phyloP scores from a whole-genome alignment of 495 filamentous ascomycete species.

The Xylaria sp. region DNA sequence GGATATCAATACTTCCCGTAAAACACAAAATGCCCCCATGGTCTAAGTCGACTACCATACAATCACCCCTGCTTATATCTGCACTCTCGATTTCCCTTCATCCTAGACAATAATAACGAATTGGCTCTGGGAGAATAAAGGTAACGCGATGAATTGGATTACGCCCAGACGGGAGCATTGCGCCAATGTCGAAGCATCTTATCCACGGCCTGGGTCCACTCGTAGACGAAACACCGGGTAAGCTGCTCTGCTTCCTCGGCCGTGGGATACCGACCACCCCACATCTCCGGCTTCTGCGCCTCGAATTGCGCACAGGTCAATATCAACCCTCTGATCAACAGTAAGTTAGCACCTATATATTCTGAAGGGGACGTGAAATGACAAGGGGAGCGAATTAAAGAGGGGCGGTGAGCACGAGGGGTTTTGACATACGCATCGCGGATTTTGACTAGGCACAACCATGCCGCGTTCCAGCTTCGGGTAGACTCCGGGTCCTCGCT shows the following conservation, averaged over 20 bases:
- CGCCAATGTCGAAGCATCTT: constrained; percentile 77
- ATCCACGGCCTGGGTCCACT: constrained; percentile 71
- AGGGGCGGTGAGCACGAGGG: not conserved
- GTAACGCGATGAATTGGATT: not conserved
- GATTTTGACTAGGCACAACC: constrained; percentile 75
- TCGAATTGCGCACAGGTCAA: constrained; percentile 64
- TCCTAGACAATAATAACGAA: not conserved
- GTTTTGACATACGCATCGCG: constrained; percentile 63
- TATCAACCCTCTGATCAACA: constrained; percentile 59
- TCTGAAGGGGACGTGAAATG: not conserved
- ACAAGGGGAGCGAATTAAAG: not conserved
- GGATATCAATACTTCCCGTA: not conserved
- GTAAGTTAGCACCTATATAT: constrained; percentile 1
- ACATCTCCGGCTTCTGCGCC: constrained; percentile 72
- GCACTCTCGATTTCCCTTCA: not conserved
- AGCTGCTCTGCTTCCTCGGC: constrained; percentile 64
- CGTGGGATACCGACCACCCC: constrained; percentile 67
- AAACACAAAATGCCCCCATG: not conserved
- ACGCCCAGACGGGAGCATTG: constrained; percentile 60
- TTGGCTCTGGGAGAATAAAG: not conserved
- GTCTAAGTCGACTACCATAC: constrained; percentile 7
- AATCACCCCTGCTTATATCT: not conserved
- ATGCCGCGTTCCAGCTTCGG: constrained; percentile 79
- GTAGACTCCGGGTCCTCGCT: constrained; percentile 68
- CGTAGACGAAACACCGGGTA: constrained; percentile 65